Base-by-base conservation (phyloP, 805 yeast species). In the Isabelozyma pseudorhagii region DNA sequence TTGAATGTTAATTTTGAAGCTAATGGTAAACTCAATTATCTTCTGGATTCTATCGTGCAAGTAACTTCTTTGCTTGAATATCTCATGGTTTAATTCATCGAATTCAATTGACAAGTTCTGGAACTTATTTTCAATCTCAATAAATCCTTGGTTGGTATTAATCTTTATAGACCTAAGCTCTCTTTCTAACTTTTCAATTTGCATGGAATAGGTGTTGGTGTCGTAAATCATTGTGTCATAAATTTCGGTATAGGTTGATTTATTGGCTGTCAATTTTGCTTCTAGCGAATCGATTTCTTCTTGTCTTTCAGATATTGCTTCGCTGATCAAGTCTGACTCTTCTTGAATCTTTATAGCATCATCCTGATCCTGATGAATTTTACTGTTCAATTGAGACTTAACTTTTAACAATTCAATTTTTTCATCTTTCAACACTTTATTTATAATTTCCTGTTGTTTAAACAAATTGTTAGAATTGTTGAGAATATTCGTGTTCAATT, bases 1-100 rank as follows among this genome's bases (percentile, higher is more conserved):
- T 61, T 88, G 93, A 42, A 87, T 77, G 50, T 79, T 81, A 53
- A 84, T 67, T 67, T 89, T 89, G 68, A 89, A 85, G 44, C 74
- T 78, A 45, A 86, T 78, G 18, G 84, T 79, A 49, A 69, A 74
- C 51, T 83, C 83, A 55, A 89, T 80, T 57, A 83, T 75, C 49
- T 76, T 75, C 47, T 79, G 80, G 31, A 85, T 76, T 50, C 80
- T 79, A 42, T 77, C 74, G 54, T 79, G 80, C 56, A 87, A 67
- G 10, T 67, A 67, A 47, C 71, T 74, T 34, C 83, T 73, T 43
- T 79, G 72, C 44, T 72, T 69, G 48, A 73, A 67, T 13, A 84
- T 65, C n/a, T 75, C 72, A 46, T 72, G 75, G 46, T 71, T 65
- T 46, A 80, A 57, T 50, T 80, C 80, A 55, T 82, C 82, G 46